Evolutionary conservation across 345 rosid species (phyloP).

Genomic region (Murraya koenigii): DNA sequence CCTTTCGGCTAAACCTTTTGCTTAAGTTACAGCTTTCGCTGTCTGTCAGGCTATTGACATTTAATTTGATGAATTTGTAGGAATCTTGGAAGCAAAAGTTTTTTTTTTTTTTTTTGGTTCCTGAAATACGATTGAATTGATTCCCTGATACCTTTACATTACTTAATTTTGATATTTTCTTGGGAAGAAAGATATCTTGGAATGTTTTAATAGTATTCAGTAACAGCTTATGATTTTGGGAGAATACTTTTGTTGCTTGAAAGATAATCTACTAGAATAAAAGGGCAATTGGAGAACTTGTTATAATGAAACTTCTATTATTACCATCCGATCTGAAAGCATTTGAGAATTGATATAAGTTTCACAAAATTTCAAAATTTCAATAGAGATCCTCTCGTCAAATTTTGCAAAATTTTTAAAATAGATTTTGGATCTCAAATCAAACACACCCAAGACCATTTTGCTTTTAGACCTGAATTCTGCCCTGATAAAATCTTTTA

Average conservation of each 20-base stretch:
- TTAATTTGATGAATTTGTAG: constrained; percentile 9
- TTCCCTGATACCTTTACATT: constrained; percentile 4
- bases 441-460: too few species aligned
- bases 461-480: too few species aligned
- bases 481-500: too few species aligned
- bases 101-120: background rate
- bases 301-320: background rate
- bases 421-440: too few species aligned
- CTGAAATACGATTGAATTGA: constrained; percentile 11
- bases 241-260: background rate
- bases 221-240: background rate
- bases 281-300: background rate
- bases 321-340: background rate
- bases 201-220: background rate
- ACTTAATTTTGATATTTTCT: background rate
- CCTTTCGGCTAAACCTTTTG: constrained; percentile 4
- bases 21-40: constrained; percentile 22
- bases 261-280: background rate
- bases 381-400: too few species aligned
- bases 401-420: too few species aligned
- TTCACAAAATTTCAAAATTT: too few species aligned
- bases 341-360: background rate
- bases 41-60: background rate
- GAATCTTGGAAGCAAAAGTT: constrained; percentile 8
- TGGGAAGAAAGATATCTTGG: constrained; percentile 7